These are phyloP conservation scores for Melocanna baccifera DNA, from an alignment of 176 grass and related monocot species.

Conservation along the genomic window DNA sequence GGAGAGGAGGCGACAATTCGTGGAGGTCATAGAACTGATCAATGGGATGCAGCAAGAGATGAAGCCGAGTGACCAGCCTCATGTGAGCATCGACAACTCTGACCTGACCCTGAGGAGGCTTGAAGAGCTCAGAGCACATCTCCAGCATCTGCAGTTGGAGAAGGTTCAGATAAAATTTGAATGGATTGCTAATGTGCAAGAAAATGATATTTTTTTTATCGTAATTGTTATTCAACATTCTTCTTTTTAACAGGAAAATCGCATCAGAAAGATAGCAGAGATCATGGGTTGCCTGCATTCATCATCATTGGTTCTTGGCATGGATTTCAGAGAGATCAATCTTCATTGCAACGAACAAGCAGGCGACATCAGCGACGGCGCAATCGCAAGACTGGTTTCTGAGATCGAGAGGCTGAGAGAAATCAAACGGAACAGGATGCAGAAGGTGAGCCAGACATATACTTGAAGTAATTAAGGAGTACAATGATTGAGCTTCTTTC, in stretches of 20 bases:
- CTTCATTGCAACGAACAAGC: not conserved
- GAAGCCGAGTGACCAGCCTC: constrained; percentile 12
- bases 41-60: constrained; percentile 53
- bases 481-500: not conserved
- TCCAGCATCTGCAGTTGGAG: constrained; percentile 52
- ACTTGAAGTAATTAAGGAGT: not conserved
- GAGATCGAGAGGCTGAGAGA: constrained; percentile 54
- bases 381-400: constrained; percentile 39
- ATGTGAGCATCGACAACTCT: not conserved
- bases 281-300: constrained; percentile 42
- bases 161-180: constrained; percentile 45
- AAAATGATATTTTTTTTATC: not conserved
- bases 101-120: constrained; percentile 60
- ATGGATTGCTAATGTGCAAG: not conserved
- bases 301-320: constrained; percentile 59
- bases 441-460: constrained; percentile 36
- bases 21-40: constrained; percentile 45
- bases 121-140: constrained; percentile 48
- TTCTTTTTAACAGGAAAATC: constrained; percentile 40
- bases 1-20: constrained; percentile 52
- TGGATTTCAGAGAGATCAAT: constrained; percentile 34
- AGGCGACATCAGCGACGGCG: constrained; percentile 39
- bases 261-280: constrained; percentile 50
- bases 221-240: not conserved
- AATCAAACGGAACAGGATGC: constrained; percentile 60